Conservation (phyloP, 352 stramenopile species). For the Phytophthora litchii region DNA sequence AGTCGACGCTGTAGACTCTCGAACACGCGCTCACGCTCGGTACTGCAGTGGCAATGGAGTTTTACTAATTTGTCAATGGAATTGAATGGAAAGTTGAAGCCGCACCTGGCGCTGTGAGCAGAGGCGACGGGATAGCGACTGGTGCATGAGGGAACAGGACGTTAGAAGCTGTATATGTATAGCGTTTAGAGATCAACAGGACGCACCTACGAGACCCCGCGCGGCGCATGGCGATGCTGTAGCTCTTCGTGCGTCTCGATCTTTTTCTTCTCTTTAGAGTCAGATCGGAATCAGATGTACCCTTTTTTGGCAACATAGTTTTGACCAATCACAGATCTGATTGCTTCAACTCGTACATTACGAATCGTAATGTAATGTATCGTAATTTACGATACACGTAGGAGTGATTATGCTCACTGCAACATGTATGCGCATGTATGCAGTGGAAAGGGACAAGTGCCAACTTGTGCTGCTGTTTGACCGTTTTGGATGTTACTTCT, state of each 20-base stretch:
- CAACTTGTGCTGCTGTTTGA: no score
- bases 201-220: slow-evolving; percentile 27
- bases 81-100: neutral
- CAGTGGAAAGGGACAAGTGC: no score
- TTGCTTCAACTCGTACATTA: neutral
- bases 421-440: no score
- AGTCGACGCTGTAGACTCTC: slow-evolving; percentile 23
- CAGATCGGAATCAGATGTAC: slow-evolving; percentile 27
- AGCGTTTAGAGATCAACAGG: neutral
- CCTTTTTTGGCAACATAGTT: neutral
- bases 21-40: slow-evolving; percentile 12
- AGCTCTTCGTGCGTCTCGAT: slow-evolving; percentile 29
- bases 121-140: slow-evolving; percentile 15
- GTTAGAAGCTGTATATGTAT: neutral
- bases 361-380: no score
- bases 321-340: slow-evolving; percentile 6
- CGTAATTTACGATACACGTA: no score
- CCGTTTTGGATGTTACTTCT: neutral
- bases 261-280: slow-evolving; percentile 24
- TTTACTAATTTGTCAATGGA: no score
- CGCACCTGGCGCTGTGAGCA: slow-evolving; percentile 22
- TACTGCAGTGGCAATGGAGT: slow-evolving; percentile 5
- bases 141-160: neutral
- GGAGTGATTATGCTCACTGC: no score
- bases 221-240: slow-evolving; percentile 19